These are phyloP conservation scores for Moricandia arvensis DNA, from an alignment of 345 rosid species.

Conservation along the genomic window DNA sequence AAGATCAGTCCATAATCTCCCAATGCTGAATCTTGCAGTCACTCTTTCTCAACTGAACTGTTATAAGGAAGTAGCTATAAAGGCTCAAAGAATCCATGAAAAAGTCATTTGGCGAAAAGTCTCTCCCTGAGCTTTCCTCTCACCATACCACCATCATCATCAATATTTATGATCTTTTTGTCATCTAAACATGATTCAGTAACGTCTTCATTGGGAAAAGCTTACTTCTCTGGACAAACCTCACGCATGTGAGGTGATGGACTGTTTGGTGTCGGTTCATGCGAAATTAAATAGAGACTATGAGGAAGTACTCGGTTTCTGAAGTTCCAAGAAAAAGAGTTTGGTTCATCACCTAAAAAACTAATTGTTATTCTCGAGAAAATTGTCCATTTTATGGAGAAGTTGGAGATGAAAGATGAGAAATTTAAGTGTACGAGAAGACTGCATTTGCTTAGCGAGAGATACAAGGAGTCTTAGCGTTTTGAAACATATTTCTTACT, in stretches of 20 bases:
- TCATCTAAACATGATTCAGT: neutral
- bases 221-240: neutral
- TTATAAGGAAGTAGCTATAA: constrained; percentile 61
- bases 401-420: constrained; percentile 66
- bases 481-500: neutral
- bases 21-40: constrained; percentile 75
- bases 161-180: neutral
- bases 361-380: constrained; percentile 58
- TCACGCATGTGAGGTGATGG: constrained; percentile 72
- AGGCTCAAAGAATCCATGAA: constrained; percentile 63
- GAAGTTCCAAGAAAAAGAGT: constrained; percentile 69
- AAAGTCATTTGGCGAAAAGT: constrained; percentile 68
- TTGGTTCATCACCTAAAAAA: constrained; percentile 64
- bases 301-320: constrained; percentile 46
- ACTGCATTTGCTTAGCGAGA: constrained; percentile 51
- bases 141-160: neutral
- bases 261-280: constrained; percentile 69
- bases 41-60: constrained; percentile 65
- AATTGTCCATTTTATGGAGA: constrained; percentile 57
- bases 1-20: constrained; percentile 67
- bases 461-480: constrained; percentile 45
- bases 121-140: constrained; percentile 43
- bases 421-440: constrained; percentile 59
- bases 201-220: neutral
- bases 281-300: constrained; percentile 51